Percentiles rank a stretch among this genome's conserved stretches.
These are phyloP conservation scores for Miamiensis avidus DNA, from an alignment of 169 alveolate genomes.

Conservation along the genomic window DNA sequence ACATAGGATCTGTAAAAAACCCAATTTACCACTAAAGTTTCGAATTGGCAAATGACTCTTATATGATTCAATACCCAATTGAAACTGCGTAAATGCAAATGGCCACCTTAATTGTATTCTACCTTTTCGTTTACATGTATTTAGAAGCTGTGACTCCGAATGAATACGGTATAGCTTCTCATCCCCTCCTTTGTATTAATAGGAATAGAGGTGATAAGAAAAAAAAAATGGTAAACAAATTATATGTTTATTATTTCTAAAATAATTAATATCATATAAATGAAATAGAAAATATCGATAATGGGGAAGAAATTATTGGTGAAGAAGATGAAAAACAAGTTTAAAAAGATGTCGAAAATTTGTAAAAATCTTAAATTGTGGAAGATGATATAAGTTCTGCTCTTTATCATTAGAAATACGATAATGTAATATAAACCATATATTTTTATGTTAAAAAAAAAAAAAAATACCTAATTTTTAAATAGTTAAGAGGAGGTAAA, in stretches of 20 bases:
- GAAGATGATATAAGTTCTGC: constrained; percentile 36
- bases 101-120: constrained; percentile 2
- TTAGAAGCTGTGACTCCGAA: constrained; percentile 68
- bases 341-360: no score
- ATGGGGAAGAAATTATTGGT: no score
- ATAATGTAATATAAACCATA: no score
- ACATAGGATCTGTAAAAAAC: background rate
- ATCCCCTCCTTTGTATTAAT: background rate
- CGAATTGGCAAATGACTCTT: background rate
- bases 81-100: background rate
- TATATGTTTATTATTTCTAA: no score
- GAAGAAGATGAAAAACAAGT: no score
- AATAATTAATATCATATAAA: no score
- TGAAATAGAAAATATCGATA: no score
- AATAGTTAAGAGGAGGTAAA: background rate
- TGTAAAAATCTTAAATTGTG: no score
- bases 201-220: background rate
- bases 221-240: background rate
- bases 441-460: no score
- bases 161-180: constrained; percentile 54
- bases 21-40: background rate
- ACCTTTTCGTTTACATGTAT: constrained; percentile 41
- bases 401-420: constrained; percentile 5
- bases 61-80: background rate
- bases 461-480: no score